Evolutionary conservation across 148 eudicot genomes (phyloP).

Genomic region (Heliosperma pusillum): DNA sequence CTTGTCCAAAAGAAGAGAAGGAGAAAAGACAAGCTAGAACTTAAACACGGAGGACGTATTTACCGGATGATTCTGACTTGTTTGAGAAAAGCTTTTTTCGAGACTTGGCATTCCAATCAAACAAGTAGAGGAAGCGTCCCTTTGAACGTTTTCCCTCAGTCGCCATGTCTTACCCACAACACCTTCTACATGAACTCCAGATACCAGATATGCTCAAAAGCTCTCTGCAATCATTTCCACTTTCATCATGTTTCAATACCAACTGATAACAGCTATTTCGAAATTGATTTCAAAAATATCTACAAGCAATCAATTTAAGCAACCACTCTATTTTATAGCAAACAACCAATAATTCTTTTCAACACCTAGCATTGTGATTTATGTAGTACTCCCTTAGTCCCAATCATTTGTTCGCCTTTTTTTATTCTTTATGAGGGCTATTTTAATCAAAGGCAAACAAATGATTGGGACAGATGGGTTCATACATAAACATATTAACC

Average conservation of each 20-base stretch:
- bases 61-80: constrained; percentile 64
- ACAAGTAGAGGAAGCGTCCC: constrained; percentile 83
- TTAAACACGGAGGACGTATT: not conserved
- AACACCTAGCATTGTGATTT: not conserved
- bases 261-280: not conserved
- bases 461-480: too few relatives aligned
- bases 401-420: too few relatives aligned
- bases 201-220: not conserved
- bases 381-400: too few relatives aligned
- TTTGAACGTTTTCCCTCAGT: constrained; percentile 60
- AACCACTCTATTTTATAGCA: not conserved
- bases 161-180: constrained; percentile 53
- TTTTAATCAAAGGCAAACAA: too few relatives aligned
- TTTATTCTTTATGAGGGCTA: too few relatives aligned
- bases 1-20: not conserved
- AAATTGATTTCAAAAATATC: constrained; percentile 7
- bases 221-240: constrained; percentile 25
- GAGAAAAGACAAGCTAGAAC: not conserved
- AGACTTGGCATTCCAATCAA: constrained; percentile 92
- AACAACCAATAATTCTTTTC: not conserved
- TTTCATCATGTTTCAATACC: constrained; percentile 8
- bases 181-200: constrained; percentile 21
- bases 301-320: constrained; percentile 7
- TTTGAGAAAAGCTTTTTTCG: constrained; percentile 76
- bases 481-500: not conserved